phyloP scores from a whole-genome alignment of 2,329 filamentous ascomycete genomes.

The Botrytis tulipae region DNA sequence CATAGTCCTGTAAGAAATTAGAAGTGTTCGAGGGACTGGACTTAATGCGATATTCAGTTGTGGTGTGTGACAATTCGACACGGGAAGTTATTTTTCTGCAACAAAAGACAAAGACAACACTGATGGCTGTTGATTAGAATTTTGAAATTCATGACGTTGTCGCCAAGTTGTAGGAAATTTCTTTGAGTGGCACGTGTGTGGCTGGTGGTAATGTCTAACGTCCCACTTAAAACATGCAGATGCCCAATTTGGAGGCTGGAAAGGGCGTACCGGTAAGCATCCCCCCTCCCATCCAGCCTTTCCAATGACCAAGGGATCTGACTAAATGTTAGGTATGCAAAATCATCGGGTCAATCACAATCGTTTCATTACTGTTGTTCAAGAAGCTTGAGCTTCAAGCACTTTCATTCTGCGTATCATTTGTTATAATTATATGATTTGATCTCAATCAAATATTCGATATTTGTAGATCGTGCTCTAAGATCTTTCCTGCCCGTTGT shows the following conservation, averaged over 20 bases:
- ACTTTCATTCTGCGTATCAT: not conserved
- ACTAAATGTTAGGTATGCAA: not conserved
- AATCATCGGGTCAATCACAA: not conserved
- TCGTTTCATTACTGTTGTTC: not conserved
- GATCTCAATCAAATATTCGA: not conserved
- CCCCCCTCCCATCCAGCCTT: not conserved
- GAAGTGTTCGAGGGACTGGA: not conserved
- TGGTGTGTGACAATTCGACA: not conserved
- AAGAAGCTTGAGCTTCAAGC: too few relatives aligned
- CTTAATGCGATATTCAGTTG: not conserved
- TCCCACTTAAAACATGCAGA: not conserved
- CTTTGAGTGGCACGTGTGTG: not conserved
- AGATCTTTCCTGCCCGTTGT: not conserved
- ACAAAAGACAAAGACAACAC: not conserved
- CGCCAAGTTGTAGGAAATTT: not conserved
- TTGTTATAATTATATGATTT: not conserved
- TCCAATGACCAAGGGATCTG: not conserved
- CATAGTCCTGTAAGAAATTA: too few relatives aligned
- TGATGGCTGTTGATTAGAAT: not conserved
- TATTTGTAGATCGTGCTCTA: not conserved
- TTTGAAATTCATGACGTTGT: not conserved
- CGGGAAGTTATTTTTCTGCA: not conserved
- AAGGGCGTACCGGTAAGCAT: not conserved
- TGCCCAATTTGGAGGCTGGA: not conserved
- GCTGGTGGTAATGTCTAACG: not conserved